Evolutionary conservation across 352 stramenopile species (phyloP).

Genomic region (Pythium chondricola): DNA sequence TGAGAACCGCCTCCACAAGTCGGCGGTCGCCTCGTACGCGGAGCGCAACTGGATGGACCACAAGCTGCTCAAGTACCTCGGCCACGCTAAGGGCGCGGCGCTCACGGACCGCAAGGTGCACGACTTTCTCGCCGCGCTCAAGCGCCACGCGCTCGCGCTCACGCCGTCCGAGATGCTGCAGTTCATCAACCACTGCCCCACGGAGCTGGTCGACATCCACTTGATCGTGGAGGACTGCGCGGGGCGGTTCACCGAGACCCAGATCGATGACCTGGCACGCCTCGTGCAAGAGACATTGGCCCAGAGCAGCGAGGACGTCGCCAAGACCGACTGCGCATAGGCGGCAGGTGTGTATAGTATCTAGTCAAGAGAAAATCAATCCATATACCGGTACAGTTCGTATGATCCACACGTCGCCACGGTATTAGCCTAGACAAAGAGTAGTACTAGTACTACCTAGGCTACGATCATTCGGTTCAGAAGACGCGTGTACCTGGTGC

Average conservation of each 20-base stretch:
- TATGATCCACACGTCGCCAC: no score
- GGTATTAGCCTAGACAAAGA: no score
- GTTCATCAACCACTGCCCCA: slow-evolving; percentile 81
- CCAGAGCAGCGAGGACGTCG: no score
- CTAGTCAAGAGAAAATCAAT: no score
- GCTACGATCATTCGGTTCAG: no score
- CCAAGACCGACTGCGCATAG: slow-evolving; percentile 25
- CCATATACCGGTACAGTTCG: no score
- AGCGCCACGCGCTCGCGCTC: slow-evolving; percentile 39
- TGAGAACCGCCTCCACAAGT: slow-evolving; percentile 69
- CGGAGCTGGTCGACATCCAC: slow-evolving; percentile 80
- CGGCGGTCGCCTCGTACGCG: slow-evolving; percentile 64
- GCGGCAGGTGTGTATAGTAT: no score
- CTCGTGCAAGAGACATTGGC: slow-evolving; percentile 66
- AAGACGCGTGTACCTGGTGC: no score
- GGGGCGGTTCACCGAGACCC: slow-evolving; percentile 61
- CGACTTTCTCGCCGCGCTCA: slow-evolving; percentile 50
- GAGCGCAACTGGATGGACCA: slow-evolving; percentile 89
- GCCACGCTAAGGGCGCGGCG: slow-evolving; percentile 51
- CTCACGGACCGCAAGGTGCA: slow-evolving; percentile 47
- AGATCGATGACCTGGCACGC: slow-evolving; percentile 70
- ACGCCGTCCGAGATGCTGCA: slow-evolving; percentile 73
- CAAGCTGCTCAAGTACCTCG: slow-evolving; percentile 86
- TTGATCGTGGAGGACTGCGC: slow-evolving; percentile 83
- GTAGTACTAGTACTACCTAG: no score